These are phyloP conservation scores for Ricinus communis DNA, from an alignment of 345 rosid species.

Conservation along the genomic window DNA sequence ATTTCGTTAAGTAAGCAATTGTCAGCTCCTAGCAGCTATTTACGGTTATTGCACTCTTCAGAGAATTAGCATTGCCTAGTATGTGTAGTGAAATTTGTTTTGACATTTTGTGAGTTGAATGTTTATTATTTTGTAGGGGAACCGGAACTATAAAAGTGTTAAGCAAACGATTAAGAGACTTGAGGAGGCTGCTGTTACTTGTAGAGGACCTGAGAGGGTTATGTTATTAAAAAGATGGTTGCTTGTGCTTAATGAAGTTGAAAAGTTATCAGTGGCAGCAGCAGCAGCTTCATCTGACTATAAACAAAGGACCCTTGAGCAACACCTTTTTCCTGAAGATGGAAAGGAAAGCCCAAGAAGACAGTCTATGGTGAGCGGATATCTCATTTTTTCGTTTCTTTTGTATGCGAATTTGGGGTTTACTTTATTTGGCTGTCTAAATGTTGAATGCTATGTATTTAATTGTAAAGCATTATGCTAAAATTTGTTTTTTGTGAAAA, in stretches of 20 bases:
- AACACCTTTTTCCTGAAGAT: constrained; percentile 48
- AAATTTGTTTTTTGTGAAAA: too few relatives aligned
- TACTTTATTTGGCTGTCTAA: background rate
- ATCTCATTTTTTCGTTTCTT: background rate
- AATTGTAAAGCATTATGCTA: background rate
- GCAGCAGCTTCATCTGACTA: constrained; percentile 39
- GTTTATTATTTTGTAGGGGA: constrained; percentile 41
- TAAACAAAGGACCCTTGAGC: constrained; percentile 41
- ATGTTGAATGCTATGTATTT: background rate
- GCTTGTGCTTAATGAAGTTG: constrained; percentile 70
- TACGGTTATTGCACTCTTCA: background rate
- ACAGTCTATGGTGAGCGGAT: constrained; percentile 51
- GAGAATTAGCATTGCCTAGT: background rate
- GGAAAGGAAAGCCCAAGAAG: constrained; percentile 42
- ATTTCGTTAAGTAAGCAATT: background rate
- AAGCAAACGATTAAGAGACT: constrained; percentile 72
- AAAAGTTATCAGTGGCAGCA: constrained; percentile 36
- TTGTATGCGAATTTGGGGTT: background rate
- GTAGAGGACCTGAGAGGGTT: constrained; percentile 73
- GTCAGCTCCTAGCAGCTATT: background rate
- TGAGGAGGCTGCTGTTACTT: constrained; percentile 83
- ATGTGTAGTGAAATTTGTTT: background rate
- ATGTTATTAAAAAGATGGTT: constrained; percentile 77
- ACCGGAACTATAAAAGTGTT: constrained; percentile 58
- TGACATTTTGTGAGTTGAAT: background rate